Percentiles rank a stretch among this genome's conserved stretches.
phyloP scores from a whole-genome alignment of 2,329 filamentous ascomycete species.

The Colletotrichum camelliae region DNA sequence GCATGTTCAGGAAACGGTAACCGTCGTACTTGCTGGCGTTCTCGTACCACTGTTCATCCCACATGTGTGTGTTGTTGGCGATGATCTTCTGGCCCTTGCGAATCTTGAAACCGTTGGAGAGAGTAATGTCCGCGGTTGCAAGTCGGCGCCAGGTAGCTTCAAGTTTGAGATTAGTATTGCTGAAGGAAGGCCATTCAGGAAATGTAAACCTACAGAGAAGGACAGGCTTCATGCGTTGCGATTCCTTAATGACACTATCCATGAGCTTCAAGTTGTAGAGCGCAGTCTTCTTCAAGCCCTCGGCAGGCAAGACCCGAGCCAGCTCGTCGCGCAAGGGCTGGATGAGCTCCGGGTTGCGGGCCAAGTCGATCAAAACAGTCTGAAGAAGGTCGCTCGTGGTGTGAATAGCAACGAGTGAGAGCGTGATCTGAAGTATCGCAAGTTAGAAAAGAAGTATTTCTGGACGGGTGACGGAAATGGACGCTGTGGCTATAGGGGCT shows the following conservation, averaged over 20 bases:
- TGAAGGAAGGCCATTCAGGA: not conserved
- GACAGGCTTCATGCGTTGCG: conserved; percentile 28
- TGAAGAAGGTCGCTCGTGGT: conserved; percentile 26
- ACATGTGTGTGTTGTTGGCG: conserved; percentile 23
- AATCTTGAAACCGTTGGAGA: conserved; percentile 24
- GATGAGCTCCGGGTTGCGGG: conserved; percentile 24
- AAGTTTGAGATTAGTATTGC: no score
- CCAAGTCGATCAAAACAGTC: conserved; percentile 26
- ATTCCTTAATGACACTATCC: conserved; percentile 31
- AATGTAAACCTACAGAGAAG: conserved; percentile 11
- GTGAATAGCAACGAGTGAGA: conserved; percentile 28
- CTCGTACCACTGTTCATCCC: conserved; percentile 22
- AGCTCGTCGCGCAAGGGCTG: conserved; percentile 27
- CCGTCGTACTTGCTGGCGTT: conserved; percentile 25
- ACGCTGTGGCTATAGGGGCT: no score
- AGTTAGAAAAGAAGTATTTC: no score
- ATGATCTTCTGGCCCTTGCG: conserved; percentile 24
- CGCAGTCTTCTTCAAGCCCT: conserved; percentile 25
- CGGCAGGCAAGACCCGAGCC: conserved; percentile 18
- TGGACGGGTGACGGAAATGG: no score
- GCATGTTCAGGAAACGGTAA: conserved; percentile 24
- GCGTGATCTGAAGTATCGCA: not conserved
- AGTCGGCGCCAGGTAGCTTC: conserved; percentile 15
- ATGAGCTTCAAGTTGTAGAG: conserved; percentile 28
- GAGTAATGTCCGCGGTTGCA: conserved; percentile 16